Evolutionary conservation across 129 eudicot genomes (phyloP).

Genomic region (Tanacetum coccineum): DNA sequence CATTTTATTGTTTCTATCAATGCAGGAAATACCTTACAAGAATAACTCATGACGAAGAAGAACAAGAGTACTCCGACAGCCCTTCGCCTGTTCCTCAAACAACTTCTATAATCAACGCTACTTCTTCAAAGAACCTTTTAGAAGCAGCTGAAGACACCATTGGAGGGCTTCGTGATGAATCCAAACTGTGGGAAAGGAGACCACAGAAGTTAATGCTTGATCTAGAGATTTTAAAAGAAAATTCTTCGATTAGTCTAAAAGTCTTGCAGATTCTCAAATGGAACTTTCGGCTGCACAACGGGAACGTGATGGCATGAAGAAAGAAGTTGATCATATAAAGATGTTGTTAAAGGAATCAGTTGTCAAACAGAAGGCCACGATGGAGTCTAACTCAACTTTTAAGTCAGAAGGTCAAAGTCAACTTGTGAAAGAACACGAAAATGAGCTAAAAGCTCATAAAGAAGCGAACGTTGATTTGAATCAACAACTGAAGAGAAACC

Average conservation of each 20-base stretch:
- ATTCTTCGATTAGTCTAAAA: slow-evolving; percentile 44
- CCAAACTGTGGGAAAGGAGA: slow-evolving; percentile 90
- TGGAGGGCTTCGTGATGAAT: slow-evolving; percentile 77
- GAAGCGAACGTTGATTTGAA: slow-evolving; percentile 43
- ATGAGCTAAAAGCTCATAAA: slow-evolving; percentile 60
- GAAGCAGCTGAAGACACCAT: slow-evolving; percentile 84
- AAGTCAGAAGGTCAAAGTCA: slow-evolving; percentile 36
- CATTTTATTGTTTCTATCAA: slow-evolving; percentile 19
- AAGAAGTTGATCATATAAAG: slow-evolving; percentile 52
- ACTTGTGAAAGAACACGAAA: slow-evolving; percentile 55
- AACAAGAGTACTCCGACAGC: slow-evolving; percentile 35
- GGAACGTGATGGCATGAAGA: slow-evolving; percentile 52
- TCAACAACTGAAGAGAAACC: slow-evolving; percentile 54
- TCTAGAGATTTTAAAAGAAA: slow-evolving; percentile 59
- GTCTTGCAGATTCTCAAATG: slow-evolving; percentile 40
- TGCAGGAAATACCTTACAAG: slow-evolving; percentile 57
- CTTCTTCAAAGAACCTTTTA: slow-evolving; percentile 60
- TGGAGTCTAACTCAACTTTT: slow-evolving; percentile 30
- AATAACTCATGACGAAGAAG: slow-evolving; percentile 30
- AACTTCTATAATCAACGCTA: slow-evolving; percentile 32
- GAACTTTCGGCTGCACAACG: slow-evolving; percentile 58
- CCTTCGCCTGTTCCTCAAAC: slow-evolving; percentile 24
- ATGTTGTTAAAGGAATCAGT: slow-evolving; percentile 37
- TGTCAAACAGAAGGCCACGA: slow-evolving; percentile 28
- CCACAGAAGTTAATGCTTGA: slow-evolving; percentile 61